phyloP scores from a whole-genome alignment of 306 rosid species.

The Ziziphus jujuba region DNA sequence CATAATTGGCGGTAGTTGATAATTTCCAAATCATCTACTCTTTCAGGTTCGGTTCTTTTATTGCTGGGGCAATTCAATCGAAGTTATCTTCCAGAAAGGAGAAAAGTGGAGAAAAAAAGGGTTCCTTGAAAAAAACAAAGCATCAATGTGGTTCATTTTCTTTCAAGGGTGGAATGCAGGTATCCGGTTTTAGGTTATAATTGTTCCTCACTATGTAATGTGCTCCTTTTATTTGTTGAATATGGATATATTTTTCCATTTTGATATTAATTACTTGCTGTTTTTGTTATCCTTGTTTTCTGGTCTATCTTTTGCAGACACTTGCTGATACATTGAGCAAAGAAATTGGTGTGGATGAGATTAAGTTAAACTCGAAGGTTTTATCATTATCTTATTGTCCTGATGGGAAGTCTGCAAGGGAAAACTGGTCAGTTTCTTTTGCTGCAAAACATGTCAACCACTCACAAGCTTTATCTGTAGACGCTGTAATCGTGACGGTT shows the following conservation, averaged over 20 bases:
- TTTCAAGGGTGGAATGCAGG: conserved; percentile 96
- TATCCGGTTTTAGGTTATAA: conserved; percentile 20
- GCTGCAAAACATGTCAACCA: conserved; percentile 32
- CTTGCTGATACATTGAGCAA: conserved; percentile 74
- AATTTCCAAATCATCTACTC: conserved; percentile 18
- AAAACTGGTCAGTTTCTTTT: conserved; percentile 71
- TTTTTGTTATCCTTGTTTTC: conserved; percentile 10
- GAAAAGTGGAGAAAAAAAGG: conserved; percentile 44
- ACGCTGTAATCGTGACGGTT: conserved; percentile 90
- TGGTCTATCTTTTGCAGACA: conserved; percentile 58
- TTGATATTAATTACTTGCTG: conserved; percentile 7
- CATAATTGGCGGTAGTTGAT: not conserved
- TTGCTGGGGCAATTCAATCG: conserved; percentile 71
- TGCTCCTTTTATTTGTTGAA: conserved; percentile 1
- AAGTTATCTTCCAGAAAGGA: conserved; percentile 57
- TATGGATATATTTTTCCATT: not conserved
- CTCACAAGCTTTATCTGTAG: conserved; percentile 39
- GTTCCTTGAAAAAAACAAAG: conserved; percentile 42
- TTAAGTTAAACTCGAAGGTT: conserved; percentile 69
- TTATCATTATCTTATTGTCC: conserved; percentile 70
- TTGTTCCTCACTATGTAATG: conserved; percentile 20
- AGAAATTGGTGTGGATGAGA: conserved; percentile 64
- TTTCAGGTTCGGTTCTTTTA: conserved; percentile 82
- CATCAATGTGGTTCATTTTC: conserved; percentile 81
- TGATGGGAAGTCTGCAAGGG: conserved; percentile 44